Percentiles rank a stretch among this genome's conserved stretches.
phyloP scores from a whole-genome alignment of 2,329 filamentous ascomycete species.

The Ophiostoma ips region DNA sequence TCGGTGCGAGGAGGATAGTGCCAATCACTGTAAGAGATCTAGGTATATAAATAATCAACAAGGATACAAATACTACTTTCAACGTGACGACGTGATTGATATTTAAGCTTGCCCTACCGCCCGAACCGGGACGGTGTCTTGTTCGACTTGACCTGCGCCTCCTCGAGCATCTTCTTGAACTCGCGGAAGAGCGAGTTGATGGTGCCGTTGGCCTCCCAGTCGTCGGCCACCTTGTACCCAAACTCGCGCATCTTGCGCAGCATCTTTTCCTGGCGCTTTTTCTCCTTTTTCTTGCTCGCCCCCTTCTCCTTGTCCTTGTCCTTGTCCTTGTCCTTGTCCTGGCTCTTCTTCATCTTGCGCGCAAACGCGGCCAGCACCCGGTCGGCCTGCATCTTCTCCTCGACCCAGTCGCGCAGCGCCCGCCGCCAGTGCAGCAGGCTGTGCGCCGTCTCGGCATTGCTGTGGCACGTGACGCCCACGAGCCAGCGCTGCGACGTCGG shows the following conservation, averaged over 20 bases:
- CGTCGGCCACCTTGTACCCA: slow-evolving; percentile 49
- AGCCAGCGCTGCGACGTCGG: slow-evolving; percentile 26
- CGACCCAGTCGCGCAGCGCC: slow-evolving; percentile 58
- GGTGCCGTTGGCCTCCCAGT: slow-evolving; percentile 45
- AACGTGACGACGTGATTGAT: no score
- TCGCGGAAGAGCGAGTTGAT: slow-evolving; percentile 48
- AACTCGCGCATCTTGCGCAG: slow-evolving; percentile 40
- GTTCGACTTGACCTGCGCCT: slow-evolving; percentile 33
- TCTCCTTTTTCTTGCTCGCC: no score
- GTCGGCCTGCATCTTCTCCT: slow-evolving; percentile 43
- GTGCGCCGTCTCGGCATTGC: slow-evolving; percentile 53
- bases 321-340: background rate
- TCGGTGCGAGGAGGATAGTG: no score
- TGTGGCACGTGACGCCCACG: slow-evolving; percentile 27
- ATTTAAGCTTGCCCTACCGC: no score
- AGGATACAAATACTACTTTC: no score
- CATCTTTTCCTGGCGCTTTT: background rate
- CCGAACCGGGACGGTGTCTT: slow-evolving; percentile 9
- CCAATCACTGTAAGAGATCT: no score
- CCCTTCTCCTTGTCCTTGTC: background rate
- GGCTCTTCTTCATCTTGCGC: slow-evolving; percentile 35
- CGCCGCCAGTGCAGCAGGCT: slow-evolving; percentile 63
- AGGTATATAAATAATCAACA: no score
- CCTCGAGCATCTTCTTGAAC: slow-evolving; percentile 49
- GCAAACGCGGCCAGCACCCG: slow-evolving; percentile 27